A percentile compares a stretch with the other conserved stretches of the same genome.
These are phyloP conservation scores for Aspergillus alliaceus DNA, from an alignment of 2,329 filamentous ascomycete genomes.

Conservation along the genomic window DNA sequence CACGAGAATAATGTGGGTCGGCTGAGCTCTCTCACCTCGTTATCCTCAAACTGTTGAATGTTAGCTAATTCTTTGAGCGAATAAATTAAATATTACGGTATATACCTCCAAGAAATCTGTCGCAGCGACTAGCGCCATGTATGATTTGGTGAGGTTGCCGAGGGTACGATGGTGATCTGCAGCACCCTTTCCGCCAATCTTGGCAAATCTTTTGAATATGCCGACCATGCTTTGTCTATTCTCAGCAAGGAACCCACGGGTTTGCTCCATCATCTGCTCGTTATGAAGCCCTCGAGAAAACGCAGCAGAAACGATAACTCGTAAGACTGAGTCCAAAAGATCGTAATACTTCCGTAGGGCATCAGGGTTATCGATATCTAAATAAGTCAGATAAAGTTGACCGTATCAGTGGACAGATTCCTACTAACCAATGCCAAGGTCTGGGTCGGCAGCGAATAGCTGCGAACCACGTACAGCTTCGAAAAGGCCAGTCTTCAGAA, in stretches of 20 bases:
- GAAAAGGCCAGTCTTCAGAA: constrained; percentile 89
- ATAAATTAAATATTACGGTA: constrained; percentile 7
- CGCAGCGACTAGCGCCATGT: constrained; percentile 77
- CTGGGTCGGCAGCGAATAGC: constrained; percentile 88
- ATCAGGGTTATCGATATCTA: constrained; percentile 65
- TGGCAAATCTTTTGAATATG: constrained; percentile 84
- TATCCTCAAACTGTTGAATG: constrained; percentile 42
- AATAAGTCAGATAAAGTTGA: constrained; percentile 15
- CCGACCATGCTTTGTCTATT: constrained; percentile 83
- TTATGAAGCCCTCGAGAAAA: constrained; percentile 81
- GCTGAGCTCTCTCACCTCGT: constrained; percentile 31
- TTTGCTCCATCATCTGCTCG: constrained; percentile 68
- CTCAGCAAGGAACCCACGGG: constrained; percentile 75
- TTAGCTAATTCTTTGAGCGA: constrained; percentile 11
- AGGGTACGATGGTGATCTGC: constrained; percentile 61
- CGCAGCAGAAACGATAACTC: constrained; percentile 79
- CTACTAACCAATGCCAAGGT: constrained; percentile 71
- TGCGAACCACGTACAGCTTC: constrained; percentile 74
- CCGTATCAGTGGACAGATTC: background rate
- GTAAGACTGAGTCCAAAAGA: constrained; percentile 75
- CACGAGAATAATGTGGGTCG: constrained; percentile 36
- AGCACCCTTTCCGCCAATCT: constrained; percentile 60
- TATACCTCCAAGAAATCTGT: constrained; percentile 85
- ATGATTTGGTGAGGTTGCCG: constrained; percentile 77
- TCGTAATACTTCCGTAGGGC: constrained; percentile 81